Conservation (phyloP, 2,329 filamentous ascomycete species). For the Pseudocercospora fuligena region DNA sequence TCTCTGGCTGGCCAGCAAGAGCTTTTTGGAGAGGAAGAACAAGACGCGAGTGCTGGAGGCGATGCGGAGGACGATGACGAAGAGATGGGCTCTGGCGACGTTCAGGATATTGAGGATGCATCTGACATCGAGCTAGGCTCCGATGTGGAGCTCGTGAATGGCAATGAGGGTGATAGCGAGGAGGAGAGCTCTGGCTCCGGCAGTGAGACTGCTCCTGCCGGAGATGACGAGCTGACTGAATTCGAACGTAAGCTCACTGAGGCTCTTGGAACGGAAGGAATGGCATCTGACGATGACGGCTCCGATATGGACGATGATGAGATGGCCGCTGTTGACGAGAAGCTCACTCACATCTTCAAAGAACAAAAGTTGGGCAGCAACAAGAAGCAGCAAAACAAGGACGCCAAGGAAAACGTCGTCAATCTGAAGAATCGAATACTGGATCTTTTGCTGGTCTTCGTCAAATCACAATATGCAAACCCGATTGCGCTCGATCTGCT, state of each 20-base stretch:
- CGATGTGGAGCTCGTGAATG: constrained; percentile 40
- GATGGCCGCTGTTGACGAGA: constrained; percentile 86
- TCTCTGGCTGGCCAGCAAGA: constrained; percentile 82
- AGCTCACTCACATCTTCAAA: constrained; percentile 83
- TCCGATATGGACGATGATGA: constrained; percentile 94
- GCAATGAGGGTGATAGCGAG: constrained; percentile 29
- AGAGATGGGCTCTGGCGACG: constrained; percentile 39
- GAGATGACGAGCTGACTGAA: constrained; percentile 59
- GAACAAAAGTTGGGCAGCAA: constrained; percentile 67
- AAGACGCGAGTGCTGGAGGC: constrained; percentile 30
- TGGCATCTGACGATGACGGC: constrained; percentile 62
- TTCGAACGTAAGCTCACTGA: constrained; percentile 79
- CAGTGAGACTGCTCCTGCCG: constrained; percentile 34
- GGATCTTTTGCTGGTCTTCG: constrained; percentile 83
- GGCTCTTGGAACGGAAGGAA: constrained; percentile 72
- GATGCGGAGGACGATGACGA: constrained; percentile 29
- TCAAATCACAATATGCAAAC: constrained; percentile 76
- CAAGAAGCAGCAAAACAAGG: constrained; percentile 83
- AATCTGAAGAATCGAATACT: constrained; percentile 95
- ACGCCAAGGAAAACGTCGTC: constrained; percentile 84
- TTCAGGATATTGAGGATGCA: constrained; percentile 47
- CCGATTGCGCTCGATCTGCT: constrained; percentile 71
- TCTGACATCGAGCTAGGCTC: constrained; percentile 31
- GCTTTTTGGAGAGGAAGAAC: constrained; percentile 70
- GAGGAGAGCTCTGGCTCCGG: constrained; percentile 24